Conservation (phyloP, 192 early-diverging fungal genomes). For the Kappamyces sp. region DNA sequence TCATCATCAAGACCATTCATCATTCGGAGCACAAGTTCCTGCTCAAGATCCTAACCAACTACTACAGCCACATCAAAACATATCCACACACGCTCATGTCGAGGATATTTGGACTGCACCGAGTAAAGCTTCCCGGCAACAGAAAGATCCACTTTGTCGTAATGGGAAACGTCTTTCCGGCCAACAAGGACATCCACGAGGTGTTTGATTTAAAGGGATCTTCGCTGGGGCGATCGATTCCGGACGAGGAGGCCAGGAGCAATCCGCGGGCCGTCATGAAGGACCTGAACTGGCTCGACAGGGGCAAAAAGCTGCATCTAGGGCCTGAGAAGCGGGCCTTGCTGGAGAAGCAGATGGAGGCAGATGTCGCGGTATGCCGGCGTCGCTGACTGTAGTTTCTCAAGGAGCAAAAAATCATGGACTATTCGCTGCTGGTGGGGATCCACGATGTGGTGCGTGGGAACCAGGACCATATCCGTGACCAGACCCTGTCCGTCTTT, state of each 20-base stretch:
- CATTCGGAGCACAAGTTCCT: slow-evolving; percentile 92
- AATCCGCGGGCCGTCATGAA: slow-evolving; percentile 91
- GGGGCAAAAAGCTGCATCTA: slow-evolving; percentile 66
- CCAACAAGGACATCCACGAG: slow-evolving; percentile 94
- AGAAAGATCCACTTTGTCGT: slow-evolving; percentile 98
- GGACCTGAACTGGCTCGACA: slow-evolving; percentile 90
- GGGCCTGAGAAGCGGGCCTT: slow-evolving; percentile 73
- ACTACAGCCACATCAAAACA: slow-evolving; percentile 82
- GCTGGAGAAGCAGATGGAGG: slow-evolving; percentile 80
- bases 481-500: slow-evolving; percentile 83
- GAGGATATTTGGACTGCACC: slow-evolving; percentile 92
- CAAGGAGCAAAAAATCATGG: slow-evolving; percentile 84
- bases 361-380: slow-evolving; percentile 67
- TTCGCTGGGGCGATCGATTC: slow-evolving; percentile 73
- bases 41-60: slow-evolving; percentile 76
- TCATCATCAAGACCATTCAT: slow-evolving; percentile 98
- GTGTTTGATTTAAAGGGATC: slow-evolving; percentile 96
- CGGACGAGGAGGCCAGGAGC: slow-evolving; percentile 64
- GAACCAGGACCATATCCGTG: slow-evolving; percentile 84
- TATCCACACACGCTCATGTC: slow-evolving; percentile 90
- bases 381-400: slow-evolving; percentile 46
- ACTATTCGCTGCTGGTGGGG: slow-evolving; percentile 94
- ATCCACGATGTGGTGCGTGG: slow-evolving; percentile 80
- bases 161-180: slow-evolving; percentile 98
- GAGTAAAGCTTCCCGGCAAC: slow-evolving; percentile 89